phyloP scores from a whole-genome alignment of 257 asterid genomes.

The Solanum clarkiae region DNA sequence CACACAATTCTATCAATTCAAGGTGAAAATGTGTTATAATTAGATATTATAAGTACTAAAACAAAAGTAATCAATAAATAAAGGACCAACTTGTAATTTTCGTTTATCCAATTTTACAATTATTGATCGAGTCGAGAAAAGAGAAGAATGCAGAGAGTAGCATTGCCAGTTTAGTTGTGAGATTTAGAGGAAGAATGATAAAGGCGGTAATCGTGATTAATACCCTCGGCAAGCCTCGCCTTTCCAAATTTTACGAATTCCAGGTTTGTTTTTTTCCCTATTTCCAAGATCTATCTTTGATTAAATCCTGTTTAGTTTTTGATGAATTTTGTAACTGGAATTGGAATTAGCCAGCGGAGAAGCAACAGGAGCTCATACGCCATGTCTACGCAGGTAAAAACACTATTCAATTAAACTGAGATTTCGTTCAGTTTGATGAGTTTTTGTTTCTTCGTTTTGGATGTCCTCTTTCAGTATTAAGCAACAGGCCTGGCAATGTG shows the following conservation, averaged over 20 bases:
- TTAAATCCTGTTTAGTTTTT: neutral
- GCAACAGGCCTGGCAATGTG: slow-evolving; percentile 17
- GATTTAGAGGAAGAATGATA: slow-evolving; percentile 7
- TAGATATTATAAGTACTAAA: neutral
- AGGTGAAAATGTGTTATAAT: neutral
- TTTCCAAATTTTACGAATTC: slow-evolving; percentile 18
- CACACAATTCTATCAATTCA: neutral
- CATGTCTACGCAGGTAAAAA: slow-evolving; percentile 14
- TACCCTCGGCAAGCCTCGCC: slow-evolving; percentile 20
- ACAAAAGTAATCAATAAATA: neutral
- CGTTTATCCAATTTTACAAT: neutral
- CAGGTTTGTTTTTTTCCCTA: slow-evolving; percentile 5
- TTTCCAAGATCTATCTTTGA: neutral
- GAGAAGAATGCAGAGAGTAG: neutral
- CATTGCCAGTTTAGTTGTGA: neutral
- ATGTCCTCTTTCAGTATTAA: slow-evolving; percentile 3
- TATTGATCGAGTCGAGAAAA: neutral
- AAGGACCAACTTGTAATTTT: neutral
- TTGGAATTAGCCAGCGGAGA: slow-evolving; percentile 12
- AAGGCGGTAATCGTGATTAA: slow-evolving; percentile 24
- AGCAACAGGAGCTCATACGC: slow-evolving; percentile 18
- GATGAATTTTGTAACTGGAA: neutral
- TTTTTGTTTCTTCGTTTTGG: neutral
- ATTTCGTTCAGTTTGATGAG: neutral
- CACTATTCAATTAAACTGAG: neutral